Conservation (phyloP, 805 yeast species). For the Myxozyma udenii region DNA sequence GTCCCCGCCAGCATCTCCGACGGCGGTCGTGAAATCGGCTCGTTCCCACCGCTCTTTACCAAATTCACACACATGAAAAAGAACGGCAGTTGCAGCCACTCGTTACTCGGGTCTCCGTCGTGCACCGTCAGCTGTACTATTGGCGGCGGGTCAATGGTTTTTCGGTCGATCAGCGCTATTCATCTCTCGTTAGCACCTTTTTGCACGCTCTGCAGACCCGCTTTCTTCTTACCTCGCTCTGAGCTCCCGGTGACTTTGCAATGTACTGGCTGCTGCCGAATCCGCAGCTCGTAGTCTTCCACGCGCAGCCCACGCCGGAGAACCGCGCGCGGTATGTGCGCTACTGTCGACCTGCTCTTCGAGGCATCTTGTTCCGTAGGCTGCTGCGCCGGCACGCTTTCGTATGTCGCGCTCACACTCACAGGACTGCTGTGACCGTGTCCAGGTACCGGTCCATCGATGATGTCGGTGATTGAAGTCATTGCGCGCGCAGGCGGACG, state of each 20-base stretch:
- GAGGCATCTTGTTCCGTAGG: too few relatives aligned
- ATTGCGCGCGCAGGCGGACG: too few relatives aligned
- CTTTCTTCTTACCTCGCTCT: not conserved
- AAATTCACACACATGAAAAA: constrained; percentile 31
- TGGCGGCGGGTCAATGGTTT: constrained; percentile 31
- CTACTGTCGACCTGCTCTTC: too few relatives aligned
- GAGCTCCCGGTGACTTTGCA: constrained; percentile 23
- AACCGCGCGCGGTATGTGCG: constrained; percentile 10
- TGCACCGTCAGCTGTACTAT: constrained; percentile 24
- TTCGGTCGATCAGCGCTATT: constrained; percentile 24
- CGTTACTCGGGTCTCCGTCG: constrained; percentile 21
- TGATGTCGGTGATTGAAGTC: too few relatives aligned
- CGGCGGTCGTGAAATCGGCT: constrained; percentile 22
- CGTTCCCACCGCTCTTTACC: constrained; percentile 12
- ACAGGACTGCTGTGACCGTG: too few relatives aligned
- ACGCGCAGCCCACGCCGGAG: constrained; percentile 18
- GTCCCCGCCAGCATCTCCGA: constrained; percentile 29
- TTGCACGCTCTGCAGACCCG: not conserved
- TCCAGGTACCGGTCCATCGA: too few relatives aligned
- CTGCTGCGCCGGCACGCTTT: too few relatives aligned
- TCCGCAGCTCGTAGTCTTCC: constrained; percentile 19
- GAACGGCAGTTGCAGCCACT: constrained; percentile 29
- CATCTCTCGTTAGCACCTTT: not conserved
- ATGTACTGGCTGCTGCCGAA: constrained; percentile 29
- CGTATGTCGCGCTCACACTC: too few relatives aligned